Evolutionary conservation across 495 filamentous ascomycete species (phyloP), one percentile per base, ranked within the genome.

Genomic region (Penicillium roqueforti): DNA sequence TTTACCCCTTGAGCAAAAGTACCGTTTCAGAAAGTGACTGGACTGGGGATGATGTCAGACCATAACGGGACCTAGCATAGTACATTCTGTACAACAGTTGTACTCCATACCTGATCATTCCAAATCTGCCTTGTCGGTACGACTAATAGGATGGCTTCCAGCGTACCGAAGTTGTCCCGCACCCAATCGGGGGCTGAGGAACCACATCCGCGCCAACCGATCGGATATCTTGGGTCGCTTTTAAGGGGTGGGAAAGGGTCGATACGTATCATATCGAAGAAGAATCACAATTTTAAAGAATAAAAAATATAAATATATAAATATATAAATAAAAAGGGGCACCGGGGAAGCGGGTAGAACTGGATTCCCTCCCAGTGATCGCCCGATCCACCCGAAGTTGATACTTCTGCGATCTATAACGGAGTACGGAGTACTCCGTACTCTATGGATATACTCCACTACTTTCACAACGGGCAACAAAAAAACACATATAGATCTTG

Each of bases 81-180:
- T 3, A 36, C 32, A n/a, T 7, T 52, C 40, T 44, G 28, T n/a
- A n/a, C n/a, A n/a, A n/a, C n/a, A n/a, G n/a, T n/a, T n/a, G n/a
- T 16, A 18, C 29, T 43, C 41, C 41, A 28, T 42, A 25, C 18
- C n/a, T n/a, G 45, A 22, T 38, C 25, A 48, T 44, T 59, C 46
- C 51, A 26, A 37, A 29, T 26, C 22, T 25, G 41, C 6, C 44
- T 23, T 13, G 22, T 44, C 6, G 37, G 20, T 13, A 31, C 31
- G 14, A 23, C 60, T 52, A 61, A 66, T 63, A 56, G 60, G 63
- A 63, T 56, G 25, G 7, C 57, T 62, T 57, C 62, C 62, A 60
- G 56, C 34, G 39, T 23, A 20, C 49, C 51, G 38, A 44, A 10
- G 36, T 43, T 38, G 20, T 22, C 53, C 57, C 39, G 57, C 45